Evolutionary conservation across 139 green algal species (phyloP).

Genomic region (Marvania coccoides): DNA sequence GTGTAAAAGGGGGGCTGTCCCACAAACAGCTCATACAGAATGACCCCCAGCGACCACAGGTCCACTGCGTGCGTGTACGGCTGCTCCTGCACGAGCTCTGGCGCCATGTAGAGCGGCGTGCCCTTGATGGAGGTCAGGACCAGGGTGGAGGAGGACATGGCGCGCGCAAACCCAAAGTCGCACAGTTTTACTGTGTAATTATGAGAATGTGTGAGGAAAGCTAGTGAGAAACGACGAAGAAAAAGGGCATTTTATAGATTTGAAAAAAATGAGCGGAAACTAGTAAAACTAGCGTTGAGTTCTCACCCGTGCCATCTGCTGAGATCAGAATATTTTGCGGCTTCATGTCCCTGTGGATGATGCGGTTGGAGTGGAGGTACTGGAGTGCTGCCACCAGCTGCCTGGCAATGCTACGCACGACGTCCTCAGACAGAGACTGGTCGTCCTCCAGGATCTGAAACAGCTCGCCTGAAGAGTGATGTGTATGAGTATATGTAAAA

Average conservation of each 20-base stretch:
- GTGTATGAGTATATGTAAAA: background rate
- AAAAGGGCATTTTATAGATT: too few species aligned
- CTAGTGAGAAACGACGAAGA: too few species aligned
- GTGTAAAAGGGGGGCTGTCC: constrained; percentile 98
- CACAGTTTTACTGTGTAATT: constrained; percentile 76
- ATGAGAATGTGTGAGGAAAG: too few species aligned
- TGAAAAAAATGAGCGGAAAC: background rate
- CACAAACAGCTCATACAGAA: constrained; percentile 96
- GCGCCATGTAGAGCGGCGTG: constrained; percentile 98
- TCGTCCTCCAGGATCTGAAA: constrained; percentile 98
- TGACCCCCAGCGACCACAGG: constrained; percentile 96
- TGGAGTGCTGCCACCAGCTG: constrained; percentile 90
- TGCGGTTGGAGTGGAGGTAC: constrained; percentile 90
- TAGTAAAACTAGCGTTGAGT: background rate
- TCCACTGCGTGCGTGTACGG: constrained; percentile 93
- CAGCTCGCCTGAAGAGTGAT: constrained; percentile 70
- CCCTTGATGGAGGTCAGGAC: constrained; percentile 93
- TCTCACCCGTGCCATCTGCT: background rate
- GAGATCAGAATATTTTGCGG: constrained; percentile 85
- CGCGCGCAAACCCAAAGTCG: constrained; percentile 86
- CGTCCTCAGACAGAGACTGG: constrained; percentile 70
- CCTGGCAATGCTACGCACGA: constrained; percentile 74
- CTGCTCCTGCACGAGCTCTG: constrained; percentile 97
- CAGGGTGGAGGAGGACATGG: constrained; percentile 88
- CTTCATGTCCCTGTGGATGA: constrained; percentile 93